Evolutionary conservation across 495 filamentous ascomycete genomes (phyloP), one percentile per base, ranked within the genome.

Genomic region (Parmelia sp.): DNA sequence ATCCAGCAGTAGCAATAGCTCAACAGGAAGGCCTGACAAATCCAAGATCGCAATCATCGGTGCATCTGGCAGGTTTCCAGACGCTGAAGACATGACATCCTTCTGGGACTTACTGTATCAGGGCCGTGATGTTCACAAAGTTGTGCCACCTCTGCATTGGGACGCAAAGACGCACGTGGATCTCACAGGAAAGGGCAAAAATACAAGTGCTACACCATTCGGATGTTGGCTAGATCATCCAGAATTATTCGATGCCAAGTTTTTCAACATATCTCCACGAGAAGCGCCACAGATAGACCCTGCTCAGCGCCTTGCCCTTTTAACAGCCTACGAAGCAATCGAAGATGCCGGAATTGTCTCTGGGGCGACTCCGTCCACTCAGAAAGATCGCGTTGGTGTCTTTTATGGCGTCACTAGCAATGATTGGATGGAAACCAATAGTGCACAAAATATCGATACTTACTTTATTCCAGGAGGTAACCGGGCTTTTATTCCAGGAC

Each of bases 101-200:
- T 82, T 91, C 65, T 91, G 89, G 89, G 83, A 87, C n/a, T 75
- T 91, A 2, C 75, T 90, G 4, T 82, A 85, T 57, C 81, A 86
- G 66, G 87, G 88, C 9, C 81, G 86, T 37, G 80, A 82, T 70
- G 78, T 80, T 21, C 76, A 79, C 44, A 74, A 75, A 23, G 74
- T 77, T 61, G 77, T 80, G 0, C 91, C 91, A 0, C 67, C 81
- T 3, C 84, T 90, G 58, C 84, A 90, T 35, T 96, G 89, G 75
- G 83, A 91, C 69, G 84, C 87, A 21, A 83, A 90, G 35, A 86
- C 83, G n/a, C 91, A 95, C 65, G 82, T 84, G 66, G 89, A 94
- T 65, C 83, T 85, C 19, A 85, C 86, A 12, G 89, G 89, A 29
- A 87, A 88, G 66, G 80, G 71, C 25, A 84, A 85, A 65, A 96